phyloP scores from a whole-genome alignment of 345 rosid genomes.

The Rhodamnia rubescens region DNA sequence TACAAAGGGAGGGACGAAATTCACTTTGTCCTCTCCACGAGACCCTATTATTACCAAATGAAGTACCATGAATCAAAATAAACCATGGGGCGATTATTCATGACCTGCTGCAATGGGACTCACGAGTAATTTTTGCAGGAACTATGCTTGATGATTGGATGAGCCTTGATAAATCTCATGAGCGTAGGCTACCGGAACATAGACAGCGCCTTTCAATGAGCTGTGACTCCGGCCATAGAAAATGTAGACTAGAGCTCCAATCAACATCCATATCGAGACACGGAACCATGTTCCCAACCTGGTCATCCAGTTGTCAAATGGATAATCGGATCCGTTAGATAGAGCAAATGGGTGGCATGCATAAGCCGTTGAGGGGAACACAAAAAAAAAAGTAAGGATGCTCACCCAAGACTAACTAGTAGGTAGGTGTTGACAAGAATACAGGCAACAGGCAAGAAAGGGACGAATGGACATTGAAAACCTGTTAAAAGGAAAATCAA shows the following conservation, averaged over 20 bases:
- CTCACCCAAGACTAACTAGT: conserved; percentile 83
- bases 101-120: not conserved
- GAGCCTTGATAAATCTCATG: conserved; percentile 33
- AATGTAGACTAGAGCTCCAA: conserved; percentile 50
- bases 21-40: not conserved
- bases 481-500: conserved; percentile 27
- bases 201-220: conserved; percentile 50
- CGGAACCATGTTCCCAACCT: conserved; percentile 47
- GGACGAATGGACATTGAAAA: conserved; percentile 83
- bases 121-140: not conserved
- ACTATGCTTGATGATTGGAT: not conserved
- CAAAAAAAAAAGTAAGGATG: not conserved
- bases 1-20: not conserved
- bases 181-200: conserved; percentile 48
- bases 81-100: not conserved
- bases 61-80: not conserved
- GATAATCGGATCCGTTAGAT: not conserved
- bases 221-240: conserved; percentile 67
- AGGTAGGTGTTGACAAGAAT: conserved; percentile 85
- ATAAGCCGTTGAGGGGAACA: not conserved
- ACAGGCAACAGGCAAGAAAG: conserved; percentile 70
- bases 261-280: conserved; percentile 61
- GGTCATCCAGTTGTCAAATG: not conserved
- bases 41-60: not conserved
- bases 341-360: not conserved